Evolutionary conservation across 2,329 filamentous ascomycete species (phyloP).

Genomic region (Aureobasidium sp.): DNA sequence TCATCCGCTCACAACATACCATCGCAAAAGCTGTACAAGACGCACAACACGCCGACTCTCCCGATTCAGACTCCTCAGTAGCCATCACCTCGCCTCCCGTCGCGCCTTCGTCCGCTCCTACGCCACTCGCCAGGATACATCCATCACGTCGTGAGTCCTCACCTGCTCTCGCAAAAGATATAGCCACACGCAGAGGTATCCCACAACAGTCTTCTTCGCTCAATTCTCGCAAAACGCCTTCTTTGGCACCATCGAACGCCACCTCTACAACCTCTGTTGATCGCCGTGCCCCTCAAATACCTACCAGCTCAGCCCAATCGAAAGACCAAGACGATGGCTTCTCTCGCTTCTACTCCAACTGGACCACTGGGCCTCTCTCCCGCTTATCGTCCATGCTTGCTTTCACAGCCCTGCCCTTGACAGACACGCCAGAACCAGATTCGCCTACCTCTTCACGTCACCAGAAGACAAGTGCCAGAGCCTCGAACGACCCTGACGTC

Average conservation of each 20-base stretch:
- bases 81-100: background rate
- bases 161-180: conserved; percentile 30
- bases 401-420: conserved; percentile 81
- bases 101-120: background rate
- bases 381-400: conserved; percentile 83
- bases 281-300: conserved; percentile 9
- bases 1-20: conserved; percentile 59
- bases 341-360: conserved; percentile 73
- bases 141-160: conserved; percentile 25
- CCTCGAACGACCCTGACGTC: conserved; percentile 55
- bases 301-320: conserved; percentile 4
- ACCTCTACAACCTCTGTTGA: background rate
- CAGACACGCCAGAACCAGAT: conserved; percentile 19
- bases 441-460: conserved; percentile 23
- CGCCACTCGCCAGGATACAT: background rate
- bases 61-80: background rate
- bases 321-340: conserved; percentile 56
- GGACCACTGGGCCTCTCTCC: conserved; percentile 82
- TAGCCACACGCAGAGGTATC: conserved; percentile 30
- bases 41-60: conserved; percentile 29
- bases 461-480: conserved; percentile 22
- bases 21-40: conserved; percentile 35
- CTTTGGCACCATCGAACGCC: background rate
- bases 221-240: background rate
- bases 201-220: conserved; percentile 21